Evolutionary conservation across 495 filamentous ascomycete species (phyloP), one percentile per base, ranked within the genome.

Genomic region (Aspergillus asperescens): DNA sequence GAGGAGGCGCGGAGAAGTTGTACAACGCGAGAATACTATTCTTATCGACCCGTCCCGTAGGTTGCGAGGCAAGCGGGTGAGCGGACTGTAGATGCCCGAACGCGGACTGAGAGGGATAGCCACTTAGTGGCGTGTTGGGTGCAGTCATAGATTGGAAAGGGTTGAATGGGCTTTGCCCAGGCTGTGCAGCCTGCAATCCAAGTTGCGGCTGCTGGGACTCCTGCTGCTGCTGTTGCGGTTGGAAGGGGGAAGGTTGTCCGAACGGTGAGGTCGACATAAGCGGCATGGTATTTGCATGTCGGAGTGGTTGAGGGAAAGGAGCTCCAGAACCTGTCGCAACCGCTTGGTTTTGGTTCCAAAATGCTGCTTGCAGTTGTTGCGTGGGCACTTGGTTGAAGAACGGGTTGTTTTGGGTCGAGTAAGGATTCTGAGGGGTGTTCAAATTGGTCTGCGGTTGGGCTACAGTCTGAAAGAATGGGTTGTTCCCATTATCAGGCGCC

Each of bases 21-120:
- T 91, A 98, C 5, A 98, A 70, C 10, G 90, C 87, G 53, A 98
- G 78, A 58, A 98, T 97, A 41, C 83, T 85, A 9, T 81, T 81
- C 58, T 95, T 98, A 62, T 95, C 83, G 58, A 80, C 67, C 24
- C 77, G 78, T 19, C 70, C 69, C 1, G 76, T 72, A 32, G 64
- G 65, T 55, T 78, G 78, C 1, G 72, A 58, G 27, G 53, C 50
- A 16, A 73, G 62, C 43, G 73, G 69, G 62, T 75, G 74, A 3
- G 56, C 45, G 47, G 69, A 51, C 43, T 67, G 54, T 61, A 61
- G 55, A 57, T 60, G 56, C 48, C 66, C 59, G 38, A 56, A 63
- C 50, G 67, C 69, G 15, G 62, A 55, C 18, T 66, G 68, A 6
- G 50, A 25, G 29, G 58, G 57, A 31, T 60, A 65, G 50, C 56